These are phyloP conservation scores for Ajuga reptans DNA, from an alignment of 305 asterid species.

Conservation along the genomic window DNA sequence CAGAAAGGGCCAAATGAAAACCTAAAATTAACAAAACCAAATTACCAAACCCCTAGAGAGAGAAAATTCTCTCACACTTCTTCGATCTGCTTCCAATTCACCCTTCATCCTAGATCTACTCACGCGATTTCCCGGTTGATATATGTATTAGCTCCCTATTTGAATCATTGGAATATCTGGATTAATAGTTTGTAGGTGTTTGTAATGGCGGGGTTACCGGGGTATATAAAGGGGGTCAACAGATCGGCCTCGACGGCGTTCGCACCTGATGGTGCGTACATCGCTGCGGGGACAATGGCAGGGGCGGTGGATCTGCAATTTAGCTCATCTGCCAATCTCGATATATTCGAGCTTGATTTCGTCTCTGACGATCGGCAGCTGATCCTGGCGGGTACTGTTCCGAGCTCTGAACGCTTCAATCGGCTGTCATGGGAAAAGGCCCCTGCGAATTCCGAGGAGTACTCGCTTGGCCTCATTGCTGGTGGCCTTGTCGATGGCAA, in stretches of 20 bases:
- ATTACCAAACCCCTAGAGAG: slow-evolving; percentile 30
- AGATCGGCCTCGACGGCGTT: slow-evolving; percentile 97
- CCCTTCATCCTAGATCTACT: slow-evolving; percentile 25
- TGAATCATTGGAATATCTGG: slow-evolving; percentile 9
- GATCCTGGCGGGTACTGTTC: slow-evolving; percentile 48
- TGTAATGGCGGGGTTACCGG: slow-evolving; percentile 80
- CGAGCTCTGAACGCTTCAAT: slow-evolving; percentile 77
- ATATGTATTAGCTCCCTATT: slow-evolving; percentile 13
- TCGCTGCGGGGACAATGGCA: slow-evolving; percentile 99
- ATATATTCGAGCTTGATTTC: slow-evolving; percentile 81
- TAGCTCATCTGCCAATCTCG: slow-evolving; percentile 93
- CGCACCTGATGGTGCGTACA: slow-evolving; percentile 75
- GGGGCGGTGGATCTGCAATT: slow-evolving; percentile 98
- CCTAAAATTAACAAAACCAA: slow-evolving; percentile 25
- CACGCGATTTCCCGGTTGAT: slow-evolving; percentile 19
- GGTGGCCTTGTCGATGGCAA: slow-evolving; percentile 97
- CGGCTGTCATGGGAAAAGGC: slow-evolving; percentile 81
- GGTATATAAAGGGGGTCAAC: slow-evolving; percentile 70
- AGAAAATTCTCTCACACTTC: slow-evolving; percentile 26
- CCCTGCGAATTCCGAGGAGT: slow-evolving; percentile 55
- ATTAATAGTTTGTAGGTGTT: slow-evolving; percentile 24
- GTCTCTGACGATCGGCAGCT: slow-evolving; percentile 69
- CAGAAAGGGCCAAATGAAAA: slow-evolving; percentile 19
- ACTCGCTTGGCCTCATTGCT: slow-evolving; percentile 71
- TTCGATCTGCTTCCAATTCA: slow-evolving; percentile 33